Conservation (phyloP, 2,329 filamentous ascomycete species). For the Aspergillus nomiae region DNA sequence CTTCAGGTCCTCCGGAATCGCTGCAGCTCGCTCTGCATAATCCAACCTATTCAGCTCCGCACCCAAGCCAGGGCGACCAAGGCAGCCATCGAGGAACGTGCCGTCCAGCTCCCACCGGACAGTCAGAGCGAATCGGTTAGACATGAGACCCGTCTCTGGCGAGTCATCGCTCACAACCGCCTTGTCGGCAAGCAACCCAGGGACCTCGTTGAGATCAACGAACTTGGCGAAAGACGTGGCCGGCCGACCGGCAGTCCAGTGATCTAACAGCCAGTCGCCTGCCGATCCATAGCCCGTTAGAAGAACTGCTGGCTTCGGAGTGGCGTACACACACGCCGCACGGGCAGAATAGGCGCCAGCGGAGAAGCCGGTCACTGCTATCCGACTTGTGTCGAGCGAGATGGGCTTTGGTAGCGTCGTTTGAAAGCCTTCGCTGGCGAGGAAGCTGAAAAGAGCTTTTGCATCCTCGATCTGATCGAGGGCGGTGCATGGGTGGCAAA, state of each 20-base stretch:
- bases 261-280: conserved; percentile 22
- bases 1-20: conserved; percentile 17
- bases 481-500: conserved; percentile 22
- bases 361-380: conserved; percentile 25
- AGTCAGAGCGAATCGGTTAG: conserved; percentile 22
- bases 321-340: conserved; percentile 24
- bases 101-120: conserved; percentile 23
- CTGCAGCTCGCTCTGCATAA: conserved; percentile 12
- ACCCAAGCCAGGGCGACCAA: conserved; percentile 18
- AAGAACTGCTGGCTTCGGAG: conserved; percentile 20
- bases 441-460: conserved; percentile 18
- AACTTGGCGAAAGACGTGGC: conserved; percentile 21
- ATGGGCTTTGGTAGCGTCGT: conserved; percentile 4
- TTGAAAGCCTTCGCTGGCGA: conserved; percentile 13
- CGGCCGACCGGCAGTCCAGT: conserved; percentile 21
- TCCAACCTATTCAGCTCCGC: conserved; percentile 11
- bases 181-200: conserved; percentile 17
- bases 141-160: conserved; percentile 2
- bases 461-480: conserved; percentile 25
- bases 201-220: conserved; percentile 14
- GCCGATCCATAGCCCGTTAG: conserved; percentile 19
- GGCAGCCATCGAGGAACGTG: conserved; percentile 22
- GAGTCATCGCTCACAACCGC: conserved; percentile 24
- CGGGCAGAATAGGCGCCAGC: conserved; percentile 27
- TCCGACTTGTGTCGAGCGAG: conserved; percentile 17